Evolutionary conservation across 2,329 filamentous ascomycete genomes (phyloP).

Genomic region (Beauveria sp.): DNA sequence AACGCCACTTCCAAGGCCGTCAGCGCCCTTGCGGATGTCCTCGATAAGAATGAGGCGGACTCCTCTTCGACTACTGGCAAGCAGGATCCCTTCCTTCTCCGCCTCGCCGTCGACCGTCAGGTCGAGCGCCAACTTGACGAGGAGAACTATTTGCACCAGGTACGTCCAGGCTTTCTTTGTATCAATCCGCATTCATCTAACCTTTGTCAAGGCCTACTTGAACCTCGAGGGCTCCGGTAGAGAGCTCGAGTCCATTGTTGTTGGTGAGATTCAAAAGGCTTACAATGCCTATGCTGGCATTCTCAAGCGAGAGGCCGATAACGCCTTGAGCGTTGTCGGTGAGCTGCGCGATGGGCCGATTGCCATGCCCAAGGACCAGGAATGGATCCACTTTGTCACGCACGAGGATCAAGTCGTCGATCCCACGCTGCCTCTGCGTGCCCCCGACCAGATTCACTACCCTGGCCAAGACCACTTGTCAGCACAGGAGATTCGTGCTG

Average conservation of each 20-base stretch:
- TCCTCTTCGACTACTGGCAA: constrained; percentile 67
- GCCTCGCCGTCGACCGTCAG: constrained; percentile 78
- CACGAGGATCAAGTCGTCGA: constrained; percentile 81
- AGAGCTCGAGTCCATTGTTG: constrained; percentile 91
- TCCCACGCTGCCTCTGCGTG: constrained; percentile 69
- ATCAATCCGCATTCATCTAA: constrained; percentile 12
- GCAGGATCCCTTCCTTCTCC: constrained; percentile 84
- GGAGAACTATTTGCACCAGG: constrained; percentile 92
- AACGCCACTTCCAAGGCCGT: constrained; percentile 75
- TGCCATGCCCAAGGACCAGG: constrained; percentile 86
- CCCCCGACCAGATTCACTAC: constrained; percentile 78
- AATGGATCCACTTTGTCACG: constrained; percentile 80
- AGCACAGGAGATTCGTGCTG: constrained; percentile 76
- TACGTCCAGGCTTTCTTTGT: constrained; percentile 32
- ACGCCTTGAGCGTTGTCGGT: constrained; percentile 69
- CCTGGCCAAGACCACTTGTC: constrained; percentile 82
- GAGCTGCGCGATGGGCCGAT: constrained; percentile 78
- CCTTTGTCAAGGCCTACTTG: constrained; percentile 63
- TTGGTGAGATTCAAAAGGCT: constrained; percentile 95
- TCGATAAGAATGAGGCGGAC: constrained; percentile 75
- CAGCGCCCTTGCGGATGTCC: constrained; percentile 68
- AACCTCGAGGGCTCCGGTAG: constrained; percentile 91
- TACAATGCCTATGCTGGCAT: constrained; percentile 93
- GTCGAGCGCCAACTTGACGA: constrained; percentile 91
- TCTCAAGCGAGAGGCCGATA: constrained; percentile 82